Percentiles rank a stretch among this genome's conserved stretches.
Evolutionary conservation across 1,284 basidiomycete species (phyloP).

Genomic region (Schizophyllum amplum): DNA sequence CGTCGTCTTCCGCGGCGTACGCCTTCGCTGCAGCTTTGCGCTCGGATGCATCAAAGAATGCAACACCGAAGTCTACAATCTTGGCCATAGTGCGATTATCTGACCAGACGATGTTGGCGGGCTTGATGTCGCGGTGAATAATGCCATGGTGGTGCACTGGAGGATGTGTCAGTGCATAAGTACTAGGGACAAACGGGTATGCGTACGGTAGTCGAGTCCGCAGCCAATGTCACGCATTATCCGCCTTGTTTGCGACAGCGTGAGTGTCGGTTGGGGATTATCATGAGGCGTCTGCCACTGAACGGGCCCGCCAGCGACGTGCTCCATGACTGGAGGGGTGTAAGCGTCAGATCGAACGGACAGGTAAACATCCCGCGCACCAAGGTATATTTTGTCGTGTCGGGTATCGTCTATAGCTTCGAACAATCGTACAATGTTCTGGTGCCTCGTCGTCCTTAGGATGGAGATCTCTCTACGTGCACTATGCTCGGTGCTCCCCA

Average conservation of each 20-base stretch:
- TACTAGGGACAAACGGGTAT: background rate
- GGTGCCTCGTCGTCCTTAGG: conserved; percentile 78
- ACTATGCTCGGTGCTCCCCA: conserved; percentile 29
- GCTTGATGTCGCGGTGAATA: conserved; percentile 92
- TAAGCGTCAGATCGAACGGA: background rate
- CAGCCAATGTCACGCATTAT: conserved; percentile 78
- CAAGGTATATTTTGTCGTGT: conserved; percentile 77
- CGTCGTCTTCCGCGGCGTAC: conserved; percentile 24
- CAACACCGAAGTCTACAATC: conserved; percentile 87
- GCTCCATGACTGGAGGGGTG: conserved; percentile 68
- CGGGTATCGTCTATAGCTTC: conserved; percentile 86
- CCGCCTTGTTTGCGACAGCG: conserved; percentile 63
- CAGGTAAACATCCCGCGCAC: conserved; percentile 31
- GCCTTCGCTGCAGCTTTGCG: background rate
- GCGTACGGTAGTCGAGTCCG: conserved; percentile 75
- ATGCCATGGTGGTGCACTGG: conserved; percentile 84
- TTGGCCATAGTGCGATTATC: conserved; percentile 67
- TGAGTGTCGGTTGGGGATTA: conserved; percentile 47
- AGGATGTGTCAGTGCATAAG: background rate
- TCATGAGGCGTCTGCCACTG: conserved; percentile 57
- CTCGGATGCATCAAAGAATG: conserved; percentile 53
- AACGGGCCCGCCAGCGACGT: conserved; percentile 78
- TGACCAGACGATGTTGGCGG: conserved; percentile 79
- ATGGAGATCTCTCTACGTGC: conserved; percentile 76
- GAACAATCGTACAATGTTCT: conserved; percentile 71